Base-by-base conservation (phyloP, 2,329 filamentous ascomycete genomes). In the Exophiala oligosperma region DNA sequence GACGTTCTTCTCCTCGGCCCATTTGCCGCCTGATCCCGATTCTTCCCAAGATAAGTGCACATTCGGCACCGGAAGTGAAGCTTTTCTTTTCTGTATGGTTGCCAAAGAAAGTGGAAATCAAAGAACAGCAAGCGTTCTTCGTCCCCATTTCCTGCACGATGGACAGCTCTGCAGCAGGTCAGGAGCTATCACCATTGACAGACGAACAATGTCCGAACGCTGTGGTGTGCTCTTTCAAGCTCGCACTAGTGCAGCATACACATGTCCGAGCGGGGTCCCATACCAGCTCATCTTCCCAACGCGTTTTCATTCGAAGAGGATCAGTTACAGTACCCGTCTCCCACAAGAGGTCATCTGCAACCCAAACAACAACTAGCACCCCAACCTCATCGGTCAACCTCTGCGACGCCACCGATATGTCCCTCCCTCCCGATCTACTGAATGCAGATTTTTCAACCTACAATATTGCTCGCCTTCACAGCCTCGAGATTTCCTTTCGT, bases 401-500 rank as follows among this genome's bases (percentile, higher is more conserved):
- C 4, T n/a, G 24, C 7, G 53, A 61, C 28, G n/a, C 28, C 1
- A 28, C 26, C 3, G 46, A 61, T 41, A 23, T 61, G 17, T 47
- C 54, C 2, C 5, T 61, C 17, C 49, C 58, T 6, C 3, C 21
- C 11, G 14, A 7, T 21, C 21, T 28, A 3, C 29, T 61, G 14
- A 32, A 17, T 21, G 12, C 58, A 7, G 54, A 57, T 26, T 61
- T 61, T 26, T 61, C 58, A 32, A 61, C 58, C 6, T 61, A 61
- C 54, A 61, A 61, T 29, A 61, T 61, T 41, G 58, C 58, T 7
- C 24, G 54, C 6, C 51, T 14, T 41, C 58, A 61, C 32, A 44
- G n/a, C 9, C 48, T 57, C 4, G 57, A 60, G 9, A n/a, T 60
- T 5, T 21, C 9, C 1, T 60, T 60, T 37, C 5, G 17, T 1